These are phyloP conservation scores for Orbilia blumenaviensis DNA, from an alignment of 2,329 filamentous ascomycete species.

Conservation along the genomic window DNA sequence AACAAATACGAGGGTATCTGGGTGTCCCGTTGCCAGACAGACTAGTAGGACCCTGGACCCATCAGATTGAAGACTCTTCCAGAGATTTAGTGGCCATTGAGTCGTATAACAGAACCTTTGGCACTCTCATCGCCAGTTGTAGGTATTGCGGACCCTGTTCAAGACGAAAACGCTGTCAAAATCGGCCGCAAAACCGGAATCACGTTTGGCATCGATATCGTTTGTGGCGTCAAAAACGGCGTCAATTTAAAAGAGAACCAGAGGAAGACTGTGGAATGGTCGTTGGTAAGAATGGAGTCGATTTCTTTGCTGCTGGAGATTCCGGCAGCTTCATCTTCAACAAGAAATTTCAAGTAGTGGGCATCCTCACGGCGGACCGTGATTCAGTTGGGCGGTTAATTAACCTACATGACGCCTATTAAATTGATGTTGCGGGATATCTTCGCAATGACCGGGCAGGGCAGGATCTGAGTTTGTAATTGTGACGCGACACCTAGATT, in stretches of 20 bases:
- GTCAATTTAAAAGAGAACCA: constrained; percentile 3
- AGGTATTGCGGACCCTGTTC: constrained; percentile 21
- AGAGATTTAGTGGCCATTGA: neutral
- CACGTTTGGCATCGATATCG: constrained; percentile 4
- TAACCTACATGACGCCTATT: constrained; percentile 19
- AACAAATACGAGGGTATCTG: neutral
- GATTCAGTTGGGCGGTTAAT: no score
- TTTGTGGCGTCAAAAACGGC: neutral
- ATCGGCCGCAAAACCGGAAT: constrained; percentile 3
- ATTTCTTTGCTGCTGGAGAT: constrained; percentile 15
- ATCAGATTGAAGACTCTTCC: neutral
- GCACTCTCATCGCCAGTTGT: neutral
- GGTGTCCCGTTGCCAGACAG: neutral
- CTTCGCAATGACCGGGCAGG: no score
- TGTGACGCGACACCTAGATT: no score
- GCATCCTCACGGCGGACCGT: neutral
- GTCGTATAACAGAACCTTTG: constrained; percentile 5
- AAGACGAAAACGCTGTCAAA: constrained; percentile 12
- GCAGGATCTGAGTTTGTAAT: no score
- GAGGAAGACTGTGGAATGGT: no score
- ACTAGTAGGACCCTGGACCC: neutral
- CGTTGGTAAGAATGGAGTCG: no score
- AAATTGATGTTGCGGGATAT: constrained; percentile 33
- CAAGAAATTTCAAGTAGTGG: constrained; percentile 5
- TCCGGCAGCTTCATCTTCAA: constrained; percentile 21